Evolutionary conservation across 495 filamentous ascomycete genomes (phyloP).

Genomic region (Talaromyces thailandensis): DNA sequence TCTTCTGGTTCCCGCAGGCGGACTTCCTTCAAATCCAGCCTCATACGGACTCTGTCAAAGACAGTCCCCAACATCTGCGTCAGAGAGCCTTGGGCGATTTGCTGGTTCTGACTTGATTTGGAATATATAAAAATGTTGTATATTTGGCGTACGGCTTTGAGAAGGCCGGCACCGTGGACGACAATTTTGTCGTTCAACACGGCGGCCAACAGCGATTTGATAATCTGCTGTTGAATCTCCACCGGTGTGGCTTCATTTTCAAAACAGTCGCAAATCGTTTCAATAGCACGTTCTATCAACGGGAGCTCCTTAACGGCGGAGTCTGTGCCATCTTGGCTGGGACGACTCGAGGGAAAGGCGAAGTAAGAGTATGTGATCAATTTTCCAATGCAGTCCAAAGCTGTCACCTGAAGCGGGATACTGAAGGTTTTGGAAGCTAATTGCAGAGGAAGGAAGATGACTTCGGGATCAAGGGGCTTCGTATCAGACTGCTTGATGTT

Average conservation of each 20-base stretch:
- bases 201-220: conserved; percentile 90
- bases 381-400: conserved; percentile 96
- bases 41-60: conserved; percentile 85
- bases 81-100: conserved; percentile 90
- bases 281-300: conserved; percentile 94
- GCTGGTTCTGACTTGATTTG: conserved; percentile 84
- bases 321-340: conserved; percentile 30
- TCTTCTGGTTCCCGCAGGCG: conserved; percentile 37
- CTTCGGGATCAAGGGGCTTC: conserved; percentile 66
- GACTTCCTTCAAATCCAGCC: conserved; percentile 80
- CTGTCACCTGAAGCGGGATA: conserved; percentile 75
- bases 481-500: conserved; percentile 72
- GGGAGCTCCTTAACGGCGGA: conserved; percentile 42
- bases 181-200: conserved; percentile 97
- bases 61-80: conserved; percentile 99
- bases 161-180: conserved; percentile 89
- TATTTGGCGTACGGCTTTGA: conserved; percentile 97
- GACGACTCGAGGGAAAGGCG: conserved; percentile 55
- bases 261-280: conserved; percentile 99
- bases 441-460: conserved; percentile 84
- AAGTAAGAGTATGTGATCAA: conserved; percentile 98
- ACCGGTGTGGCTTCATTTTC: conserved; percentile 86
- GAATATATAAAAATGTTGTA: conserved; percentile 98
- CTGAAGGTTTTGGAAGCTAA: conserved; percentile 79
- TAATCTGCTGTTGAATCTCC: conserved; percentile 93